Evolutionary conservation across 108 stramenopile species (phyloP).

Genomic region (Skeletonema costatum): DNA sequence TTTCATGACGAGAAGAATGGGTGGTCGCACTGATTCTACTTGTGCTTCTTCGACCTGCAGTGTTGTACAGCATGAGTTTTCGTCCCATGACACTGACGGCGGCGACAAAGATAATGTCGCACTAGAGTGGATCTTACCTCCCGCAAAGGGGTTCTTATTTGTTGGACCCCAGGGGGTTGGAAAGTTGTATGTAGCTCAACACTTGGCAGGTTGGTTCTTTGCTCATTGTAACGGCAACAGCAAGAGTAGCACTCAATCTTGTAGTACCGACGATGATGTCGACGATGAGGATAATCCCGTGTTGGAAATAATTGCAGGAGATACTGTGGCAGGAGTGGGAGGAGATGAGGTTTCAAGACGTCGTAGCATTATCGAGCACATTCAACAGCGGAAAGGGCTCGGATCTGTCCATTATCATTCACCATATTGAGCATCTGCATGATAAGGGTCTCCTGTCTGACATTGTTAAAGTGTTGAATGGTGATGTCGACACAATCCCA

Average conservation of each 20-base stretch:
- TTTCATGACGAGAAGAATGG: background rate
- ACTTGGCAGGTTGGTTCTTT: constrained; percentile 24
- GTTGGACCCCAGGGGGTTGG: constrained; percentile 39
- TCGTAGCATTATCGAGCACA: constrained; percentile 30
- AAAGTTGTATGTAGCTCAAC: constrained; percentile 24
- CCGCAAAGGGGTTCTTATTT: constrained; percentile 35
- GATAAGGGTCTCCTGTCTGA: constrained; percentile 13
- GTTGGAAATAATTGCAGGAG: background rate
- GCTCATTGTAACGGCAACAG: constrained; percentile 19
- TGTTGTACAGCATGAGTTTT: constrained; percentile 1
- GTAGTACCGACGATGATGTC: background rate
- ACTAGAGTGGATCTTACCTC: constrained; percentile 28
- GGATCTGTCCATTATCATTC: constrained; percentile 40
- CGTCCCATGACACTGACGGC: background rate
- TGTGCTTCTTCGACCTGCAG: background rate
- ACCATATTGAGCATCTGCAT: constrained; percentile 33
- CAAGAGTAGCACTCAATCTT: background rate
- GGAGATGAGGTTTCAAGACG: background rate
- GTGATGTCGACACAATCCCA: constrained; percentile 20
- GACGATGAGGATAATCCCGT: background rate
- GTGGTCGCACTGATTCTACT: background rate
- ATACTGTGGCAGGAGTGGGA: background rate
- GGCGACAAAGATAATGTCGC: background rate
- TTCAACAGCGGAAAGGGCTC: constrained; percentile 15
- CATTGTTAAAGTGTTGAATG: constrained; percentile 15